Base-by-base conservation (phyloP, 352 stramenopile species). In the Albugo laibachii region DNA sequence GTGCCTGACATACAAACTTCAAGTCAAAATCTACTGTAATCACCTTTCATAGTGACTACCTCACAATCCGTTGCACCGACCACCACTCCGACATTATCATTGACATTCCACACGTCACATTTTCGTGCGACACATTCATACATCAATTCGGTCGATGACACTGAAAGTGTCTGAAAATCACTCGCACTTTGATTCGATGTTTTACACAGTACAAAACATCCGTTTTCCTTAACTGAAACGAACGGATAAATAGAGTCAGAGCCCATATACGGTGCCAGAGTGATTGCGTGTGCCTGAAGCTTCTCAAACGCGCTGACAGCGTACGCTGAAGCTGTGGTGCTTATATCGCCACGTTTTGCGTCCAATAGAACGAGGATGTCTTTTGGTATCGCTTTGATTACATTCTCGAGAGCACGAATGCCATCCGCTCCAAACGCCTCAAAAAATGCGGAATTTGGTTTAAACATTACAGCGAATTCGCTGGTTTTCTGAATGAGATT, bases 391-490 rank as follows among this genome's bases (percentile, higher is more conserved):
- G 72, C 62, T 39, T 66, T 64, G 45, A 97, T 82, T 10, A 99
- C 91, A 40, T 84, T 62, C 52, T 85, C 66, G 27, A 99, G 64
- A 5, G 91, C 93, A 6, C 63, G 60, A 48, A 93, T 66, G 42
- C 94, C 94, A 35, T 89, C 80, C 11, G 70, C 65, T 31, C 79
- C 80, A 47, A 91, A 89, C 13, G 71, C 74, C 50, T 99, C 95
- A 59, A 99, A 99, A 66, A 99, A 99, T 5, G 96, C 96, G 48
- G 92, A 91, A 69, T 99, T 99, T 21, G 96, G 96, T 66, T 99
- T 99, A 81, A 97, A 99, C 35, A 80, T 85, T 11, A 91, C 87
- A 1, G 93, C 91, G 38, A 95, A 75, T 16, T 89, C 68, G 38
- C 92, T 67, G 13, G 94, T 99, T 44, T 89, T 77, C 42, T 96